Evolutionary conservation across 805 yeast species (phyloP).

Genomic region (Saccharomycopsis sp.): DNA sequence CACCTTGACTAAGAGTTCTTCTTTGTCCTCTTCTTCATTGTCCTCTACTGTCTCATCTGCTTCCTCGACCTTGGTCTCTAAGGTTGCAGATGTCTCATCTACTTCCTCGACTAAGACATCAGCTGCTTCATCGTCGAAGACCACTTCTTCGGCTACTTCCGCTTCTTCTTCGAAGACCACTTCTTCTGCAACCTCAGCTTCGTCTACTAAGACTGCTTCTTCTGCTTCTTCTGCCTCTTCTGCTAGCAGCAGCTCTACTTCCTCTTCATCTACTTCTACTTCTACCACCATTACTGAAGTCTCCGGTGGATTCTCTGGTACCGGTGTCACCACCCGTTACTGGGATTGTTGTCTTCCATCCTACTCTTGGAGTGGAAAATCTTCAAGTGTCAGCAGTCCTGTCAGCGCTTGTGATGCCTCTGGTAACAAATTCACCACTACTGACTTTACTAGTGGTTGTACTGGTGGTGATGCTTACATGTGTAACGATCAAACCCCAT

Average conservation of each 20-base stretch:
- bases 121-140: neutral
- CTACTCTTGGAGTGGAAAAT: constrained; percentile 14
- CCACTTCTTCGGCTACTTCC: neutral
- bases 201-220: neutral
- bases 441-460: constrained; percentile 10
- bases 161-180: neutral
- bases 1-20: neutral
- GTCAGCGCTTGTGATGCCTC: constrained; percentile 15
- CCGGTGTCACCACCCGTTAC: constrained; percentile 14
- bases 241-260: neutral
- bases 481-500: constrained; percentile 18
- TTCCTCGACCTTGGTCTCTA: neutral
- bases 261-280: neutral
- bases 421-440: constrained; percentile 6
- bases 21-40: neutral
- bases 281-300: neutral
- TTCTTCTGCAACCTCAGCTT: neutral
- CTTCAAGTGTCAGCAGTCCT: neutral
- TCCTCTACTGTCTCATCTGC: neutral
- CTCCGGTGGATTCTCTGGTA: constrained; percentile 10
- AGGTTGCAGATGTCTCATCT: neutral
- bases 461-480: constrained; percentile 14
- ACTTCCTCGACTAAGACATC: neutral
- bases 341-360: constrained; percentile 19
- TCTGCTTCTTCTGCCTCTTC: neutral